Base-by-base conservation (phyloP, 2,329 filamentous ascomycete genomes). In the Colletotrichum spinosum region DNA sequence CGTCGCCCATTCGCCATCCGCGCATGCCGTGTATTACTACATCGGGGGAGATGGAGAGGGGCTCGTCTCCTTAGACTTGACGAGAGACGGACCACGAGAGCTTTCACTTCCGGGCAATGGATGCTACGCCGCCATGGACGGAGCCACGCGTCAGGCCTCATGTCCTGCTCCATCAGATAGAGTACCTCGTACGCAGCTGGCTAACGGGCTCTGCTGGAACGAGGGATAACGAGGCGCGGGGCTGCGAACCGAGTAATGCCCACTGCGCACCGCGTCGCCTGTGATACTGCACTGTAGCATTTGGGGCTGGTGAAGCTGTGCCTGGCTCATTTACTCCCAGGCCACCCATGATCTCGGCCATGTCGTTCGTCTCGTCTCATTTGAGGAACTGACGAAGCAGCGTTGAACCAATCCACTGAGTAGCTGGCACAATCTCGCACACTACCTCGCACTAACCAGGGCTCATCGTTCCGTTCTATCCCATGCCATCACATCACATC, bases 91-190 rank as follows among this genome's bases (percentile, higher is more conserved):
- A 25, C 54, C 49, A 44, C 44, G 49, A 41, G 35, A 25, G 10
- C n/a, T 56, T 44, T 46, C 54, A 44, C 38, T 46, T 49, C 44
- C n/a, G 54, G 17, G 11, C 34, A 34, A 48, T 15, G 35, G 44
- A 56, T 56, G 44, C 48, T 48, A 56, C 54, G 44, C 15, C 54
- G 33, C 54, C 54, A 49, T 56, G 42, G 41, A 41, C n/a, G 41
- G 44, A 5, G 25, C 25, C 25, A 25, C 25, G 25, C 25, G 4
- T 25, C 25, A 25, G 25, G 25, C 25, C 25, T 25, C 25, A 25
- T 5, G 25, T 25, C 25, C 25, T 25, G 25, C 25, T 25, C 25
- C 25, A 25, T 25, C 25, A 25, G 25, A 25, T 25, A 25, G 25
- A 25, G 25, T 25, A 25, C 25, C 25, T 25, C 25, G 25, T 25